Conservation (phyloP, 352 stramenopile species). For the Pythium apleroticum region DNA sequence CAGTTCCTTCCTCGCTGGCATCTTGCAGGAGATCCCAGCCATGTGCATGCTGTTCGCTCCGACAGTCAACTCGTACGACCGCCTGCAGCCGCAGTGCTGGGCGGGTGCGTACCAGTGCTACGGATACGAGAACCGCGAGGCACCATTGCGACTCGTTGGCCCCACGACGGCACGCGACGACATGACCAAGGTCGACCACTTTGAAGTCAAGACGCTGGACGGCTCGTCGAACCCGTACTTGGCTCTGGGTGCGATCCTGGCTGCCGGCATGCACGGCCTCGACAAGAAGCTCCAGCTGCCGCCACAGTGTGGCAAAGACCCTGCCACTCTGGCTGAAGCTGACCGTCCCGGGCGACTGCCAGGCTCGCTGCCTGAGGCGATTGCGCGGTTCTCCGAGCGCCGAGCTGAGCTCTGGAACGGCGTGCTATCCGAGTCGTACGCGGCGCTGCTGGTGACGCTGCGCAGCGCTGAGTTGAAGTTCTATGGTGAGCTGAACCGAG, state of each 20-base stretch:
- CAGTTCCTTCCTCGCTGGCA: slow-evolving; percentile 20
- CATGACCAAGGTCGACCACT: slow-evolving; percentile 17
- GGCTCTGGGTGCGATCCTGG: slow-evolving; percentile 28
- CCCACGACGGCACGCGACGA: slow-evolving; percentile 1
- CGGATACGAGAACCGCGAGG: slow-evolving; percentile 38
- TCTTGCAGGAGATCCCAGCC: slow-evolving; percentile 26
- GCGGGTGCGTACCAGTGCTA: slow-evolving; percentile 34
- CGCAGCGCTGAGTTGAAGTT: slow-evolving; percentile 22
- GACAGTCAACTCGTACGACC: slow-evolving; percentile 32
- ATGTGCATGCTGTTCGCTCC: slow-evolving; percentile 32
- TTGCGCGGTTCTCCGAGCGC: slow-evolving; percentile 8
- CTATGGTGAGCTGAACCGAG: slow-evolving; percentile 13
- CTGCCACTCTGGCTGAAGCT: slow-evolving; percentile 6
- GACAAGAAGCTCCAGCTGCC: slow-evolving; percentile 10
- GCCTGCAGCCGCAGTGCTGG: slow-evolving; percentile 34
- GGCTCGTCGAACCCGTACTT: slow-evolving; percentile 36
- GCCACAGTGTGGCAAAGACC: slow-evolving; percentile 12
- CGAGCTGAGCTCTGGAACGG: slow-evolving; percentile 14
- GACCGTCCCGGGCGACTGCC: slow-evolving; percentile 22
- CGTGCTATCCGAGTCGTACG: slow-evolving; percentile 22
- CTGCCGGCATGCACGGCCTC: slow-evolving; percentile 26
- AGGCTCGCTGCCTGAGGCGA: slow-evolving; percentile 24
- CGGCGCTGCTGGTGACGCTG: slow-evolving; percentile 18
- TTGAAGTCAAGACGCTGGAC: slow-evolving; percentile 39
- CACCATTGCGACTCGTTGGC: slow-evolving; percentile 28